Evolutionary conservation across 1,284 basidiomycete genomes (phyloP), one percentile per base, ranked within the genome.

Genomic region (Pseudozyma flocculosa): DNA sequence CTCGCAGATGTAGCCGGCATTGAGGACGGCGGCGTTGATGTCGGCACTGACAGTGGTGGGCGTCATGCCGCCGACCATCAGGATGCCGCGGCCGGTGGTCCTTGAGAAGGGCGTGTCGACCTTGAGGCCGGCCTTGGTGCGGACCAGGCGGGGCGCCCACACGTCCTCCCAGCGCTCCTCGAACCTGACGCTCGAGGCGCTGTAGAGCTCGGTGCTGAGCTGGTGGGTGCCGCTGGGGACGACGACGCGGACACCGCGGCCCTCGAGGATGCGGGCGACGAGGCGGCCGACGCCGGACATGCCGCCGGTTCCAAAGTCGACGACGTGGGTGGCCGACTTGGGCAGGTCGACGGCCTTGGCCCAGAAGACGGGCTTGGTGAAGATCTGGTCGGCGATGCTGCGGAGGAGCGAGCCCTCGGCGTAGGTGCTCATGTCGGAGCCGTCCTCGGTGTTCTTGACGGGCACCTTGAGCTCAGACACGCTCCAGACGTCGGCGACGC

Each of bases 31-130:
- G 17, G 66, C 70, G 53, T 73, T 73, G 60, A 75, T 70, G 49
- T 69, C 48, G 44, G 71, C 62, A 41, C 65, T 70, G 45, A 76
- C 72, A 1, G 73, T 73, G 52, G 65, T 70, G 17, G 68, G 73
- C 7, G 71, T 72, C 95, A 98, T 98, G 65, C 94, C 95, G 43
- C 92, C 92, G 43, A 98, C 92, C 92, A 96, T 97, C 79, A 98
- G 88, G 18, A 94, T 94, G 1, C 94, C 86, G 81, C 96, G 96
- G 68, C 92, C 91, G 34, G 97, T 81, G 45, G 97, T 85, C 61
- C 94, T 89, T 49, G 93, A 95, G 84, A 95, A 94, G 7, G 92
- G 88, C 0, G 94, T 97, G 79, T 98, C 92, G 72, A 98, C 62
- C 47, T 63, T 61, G 55, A 74, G 59, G 41, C 72, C 72, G 39